A percentile compares a stretch with the other conserved stretches of the same genome.
phyloP scores from a whole-genome alignment of 345 rosid genomes.

The Lepidium africanum region DNA sequence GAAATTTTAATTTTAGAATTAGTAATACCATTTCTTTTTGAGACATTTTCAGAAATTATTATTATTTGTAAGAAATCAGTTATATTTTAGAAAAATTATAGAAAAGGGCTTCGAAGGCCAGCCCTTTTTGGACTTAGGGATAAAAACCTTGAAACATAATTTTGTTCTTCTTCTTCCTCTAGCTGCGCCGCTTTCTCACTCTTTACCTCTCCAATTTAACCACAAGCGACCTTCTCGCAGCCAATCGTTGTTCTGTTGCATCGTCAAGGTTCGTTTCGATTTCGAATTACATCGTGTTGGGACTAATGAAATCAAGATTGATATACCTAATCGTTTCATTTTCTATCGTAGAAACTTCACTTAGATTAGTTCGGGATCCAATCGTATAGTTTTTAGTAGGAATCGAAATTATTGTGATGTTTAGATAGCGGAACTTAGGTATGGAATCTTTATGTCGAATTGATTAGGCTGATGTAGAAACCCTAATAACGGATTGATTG shows the following conservation, averaged over 20 bases:
- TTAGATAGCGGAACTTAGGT: conserved; percentile 1
- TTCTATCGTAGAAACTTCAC: neutral
- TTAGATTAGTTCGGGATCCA: neutral
- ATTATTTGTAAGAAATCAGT: neutral
- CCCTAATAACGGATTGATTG: neutral
- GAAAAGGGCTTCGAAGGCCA: conserved; percentile 2
- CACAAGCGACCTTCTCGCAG: neutral
- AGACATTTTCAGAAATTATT: neutral
- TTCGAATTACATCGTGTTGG: neutral
- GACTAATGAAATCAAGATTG: neutral
- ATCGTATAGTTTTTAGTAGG: neutral
- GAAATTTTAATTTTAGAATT: neutral
- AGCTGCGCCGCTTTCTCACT: conserved; percentile 17
- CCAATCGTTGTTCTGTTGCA: neutral
- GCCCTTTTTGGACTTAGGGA: conserved; percentile 6
- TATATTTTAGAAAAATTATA: neutral
- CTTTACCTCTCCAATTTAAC: neutral
- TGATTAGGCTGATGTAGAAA: neutral
- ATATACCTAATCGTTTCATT: neutral
- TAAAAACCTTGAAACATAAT: neutral
- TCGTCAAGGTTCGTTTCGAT: conserved; percentile 18
- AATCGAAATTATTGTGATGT: neutral
- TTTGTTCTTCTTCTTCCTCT: neutral
- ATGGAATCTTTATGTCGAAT: neutral
- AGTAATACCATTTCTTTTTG: too few relatives aligned